A percentile compares a stretch with the other conserved stretches of the same genome.
Evolutionary conservation across 176 grass and related monocot genomes (phyloP).

Genomic region (Rhynchospora tenuis): DNA sequence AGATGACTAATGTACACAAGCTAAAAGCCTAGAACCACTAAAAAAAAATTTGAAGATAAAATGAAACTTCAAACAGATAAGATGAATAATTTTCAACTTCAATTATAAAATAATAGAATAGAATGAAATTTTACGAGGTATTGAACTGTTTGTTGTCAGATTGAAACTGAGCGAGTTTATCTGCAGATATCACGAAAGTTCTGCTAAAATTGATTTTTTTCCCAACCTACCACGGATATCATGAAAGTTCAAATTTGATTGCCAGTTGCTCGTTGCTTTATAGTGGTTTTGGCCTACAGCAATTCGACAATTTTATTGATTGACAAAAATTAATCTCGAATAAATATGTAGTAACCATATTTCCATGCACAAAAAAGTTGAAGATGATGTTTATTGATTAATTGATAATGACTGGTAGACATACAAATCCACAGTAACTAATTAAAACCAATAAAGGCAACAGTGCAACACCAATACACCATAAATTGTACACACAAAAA

Average conservation of each 20-base stretch:
- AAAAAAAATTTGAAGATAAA: background rate
- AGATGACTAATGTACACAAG: no score
- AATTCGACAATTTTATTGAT: background rate
- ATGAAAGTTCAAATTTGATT: background rate
- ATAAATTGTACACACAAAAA: slow-evolving; percentile 12
- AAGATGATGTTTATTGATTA: background rate
- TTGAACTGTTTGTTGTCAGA: background rate
- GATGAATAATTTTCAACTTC: background rate
- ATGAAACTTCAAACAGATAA: background rate
- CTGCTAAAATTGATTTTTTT: background rate
- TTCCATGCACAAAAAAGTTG: background rate
- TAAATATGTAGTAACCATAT: background rate
- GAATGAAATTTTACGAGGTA: background rate
- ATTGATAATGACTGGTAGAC: background rate
- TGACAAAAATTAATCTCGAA: background rate
- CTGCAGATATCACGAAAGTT: no score
- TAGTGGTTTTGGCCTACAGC: background rate
- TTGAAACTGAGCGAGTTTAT: background rate
- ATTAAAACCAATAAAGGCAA: background rate
- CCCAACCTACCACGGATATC: background rate
- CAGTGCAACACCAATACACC: background rate
- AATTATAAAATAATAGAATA: background rate
- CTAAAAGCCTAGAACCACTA: background rate
- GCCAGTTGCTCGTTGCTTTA: background rate
- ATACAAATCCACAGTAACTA: background rate